Percentiles rank a stretch among this genome's conserved stretches.
Conservation (phyloP, 129 eudicot genomes). For the Cynara cardunculus region DNA sequence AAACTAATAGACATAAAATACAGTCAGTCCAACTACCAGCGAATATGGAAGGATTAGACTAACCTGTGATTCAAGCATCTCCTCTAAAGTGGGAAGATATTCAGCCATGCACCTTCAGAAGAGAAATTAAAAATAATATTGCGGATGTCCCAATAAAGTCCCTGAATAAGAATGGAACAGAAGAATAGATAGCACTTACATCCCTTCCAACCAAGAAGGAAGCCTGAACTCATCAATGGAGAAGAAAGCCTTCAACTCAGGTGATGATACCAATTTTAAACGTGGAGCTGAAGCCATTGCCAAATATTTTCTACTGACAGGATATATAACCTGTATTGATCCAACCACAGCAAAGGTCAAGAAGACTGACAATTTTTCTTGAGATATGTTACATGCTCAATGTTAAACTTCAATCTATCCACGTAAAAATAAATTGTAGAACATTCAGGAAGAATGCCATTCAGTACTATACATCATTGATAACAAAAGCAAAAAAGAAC, state of each 20-base stretch:
- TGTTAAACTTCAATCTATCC: not conserved
- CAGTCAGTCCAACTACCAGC: not conserved
- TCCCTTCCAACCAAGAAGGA: constrained; percentile 87
- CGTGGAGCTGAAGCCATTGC: constrained; percentile 66
- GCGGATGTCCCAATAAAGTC: not conserved
- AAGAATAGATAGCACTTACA: constrained; percentile 45
- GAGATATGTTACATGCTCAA: not conserved
- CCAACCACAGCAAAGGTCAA: not conserved
- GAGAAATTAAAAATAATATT: constrained; percentile 3
- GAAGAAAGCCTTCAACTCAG: constrained; percentile 72
- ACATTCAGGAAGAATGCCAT: too few relatives aligned
- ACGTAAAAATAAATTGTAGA: too few relatives aligned
- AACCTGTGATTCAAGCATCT: constrained; percentile 70
- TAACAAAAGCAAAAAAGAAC: too few relatives aligned
- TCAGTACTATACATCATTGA: too few relatives aligned
- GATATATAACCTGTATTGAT: constrained; percentile 64
- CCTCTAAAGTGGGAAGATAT: constrained; percentile 86
- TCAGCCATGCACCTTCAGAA: constrained; percentile 92
- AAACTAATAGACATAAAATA: not conserved
- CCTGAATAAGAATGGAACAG: not conserved
- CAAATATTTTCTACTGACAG: constrained; percentile 63
- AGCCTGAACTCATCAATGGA: constrained; percentile 86
- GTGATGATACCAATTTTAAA: constrained; percentile 72
- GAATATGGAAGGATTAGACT: constrained; percentile 3
- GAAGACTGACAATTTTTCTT: not conserved